These are phyloP conservation scores for Fusarium pseudocircinatum DNA, from an alignment of 2,329 filamentous ascomycete genomes.

Conservation along the genomic window DNA sequence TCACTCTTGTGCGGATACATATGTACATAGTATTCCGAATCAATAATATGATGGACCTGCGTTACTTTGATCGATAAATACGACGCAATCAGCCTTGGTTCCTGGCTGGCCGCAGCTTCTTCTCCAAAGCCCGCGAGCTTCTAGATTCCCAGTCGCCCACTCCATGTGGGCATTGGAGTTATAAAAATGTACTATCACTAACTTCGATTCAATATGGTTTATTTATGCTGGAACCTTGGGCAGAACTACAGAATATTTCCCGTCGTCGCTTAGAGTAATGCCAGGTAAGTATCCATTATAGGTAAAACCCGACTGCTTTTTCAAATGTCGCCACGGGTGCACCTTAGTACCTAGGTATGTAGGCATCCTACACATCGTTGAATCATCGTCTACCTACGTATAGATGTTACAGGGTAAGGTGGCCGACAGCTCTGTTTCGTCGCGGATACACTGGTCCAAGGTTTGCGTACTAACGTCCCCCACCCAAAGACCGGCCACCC, in stretches of 20 bases:
- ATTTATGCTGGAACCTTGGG: neutral
- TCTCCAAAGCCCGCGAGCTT: neutral
- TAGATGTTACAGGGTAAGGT: neutral
- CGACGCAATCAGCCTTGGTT: slow-evolving; percentile 17
- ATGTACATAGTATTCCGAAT: neutral
- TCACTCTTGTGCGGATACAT: neutral
- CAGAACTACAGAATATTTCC: neutral
- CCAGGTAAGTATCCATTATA: neutral
- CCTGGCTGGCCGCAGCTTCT: slow-evolving; percentile 9
- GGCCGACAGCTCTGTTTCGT: neutral
- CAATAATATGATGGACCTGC: slow-evolving; percentile 18
- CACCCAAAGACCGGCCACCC: no score
- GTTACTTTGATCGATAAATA: slow-evolving; percentile 11
- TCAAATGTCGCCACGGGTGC: no score
- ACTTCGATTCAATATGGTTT: neutral
- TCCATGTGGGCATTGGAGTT: neutral
- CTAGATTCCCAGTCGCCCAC: slow-evolving; percentile 2
- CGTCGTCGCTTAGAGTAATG: neutral
- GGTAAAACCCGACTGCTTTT: neutral
- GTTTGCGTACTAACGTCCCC: no score
- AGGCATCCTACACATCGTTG: neutral
- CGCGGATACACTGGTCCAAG: neutral
- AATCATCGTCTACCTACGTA: neutral
- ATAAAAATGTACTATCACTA: neutral
- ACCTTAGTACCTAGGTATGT: neutral